Base-by-base conservation (phyloP, 345 rosid species). In the Laguncularia racemosa region DNA sequence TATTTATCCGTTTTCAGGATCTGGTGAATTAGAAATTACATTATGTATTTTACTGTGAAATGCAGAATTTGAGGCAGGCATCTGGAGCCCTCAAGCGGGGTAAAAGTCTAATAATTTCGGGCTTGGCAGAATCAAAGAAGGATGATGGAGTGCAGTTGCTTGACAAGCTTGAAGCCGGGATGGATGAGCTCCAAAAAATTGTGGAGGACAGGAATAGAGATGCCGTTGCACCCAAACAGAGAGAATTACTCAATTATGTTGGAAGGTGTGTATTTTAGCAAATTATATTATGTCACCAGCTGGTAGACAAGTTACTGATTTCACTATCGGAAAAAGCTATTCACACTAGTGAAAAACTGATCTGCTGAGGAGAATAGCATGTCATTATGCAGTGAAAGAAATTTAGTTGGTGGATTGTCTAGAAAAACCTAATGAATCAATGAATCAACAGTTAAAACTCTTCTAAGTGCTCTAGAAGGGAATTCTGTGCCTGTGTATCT, bases 21-120 rank as follows among this genome's bases (percentile, higher is more conserved):
- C 10, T 57, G 55, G 44, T 17, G 46, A n/a, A 44, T 16, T 55
- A 16, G 46, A 55, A 28, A 16, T 0, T 19, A 55, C 20, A 55
- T 55, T 55, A 13, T 17, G 20, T 26, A 40, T 38, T 4, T 16
- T 38, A 11, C 57, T 55, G 2, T 55, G 57, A 47, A 55, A 62
- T 80, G 62, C 73, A 93, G 99, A 93, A 93, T 83, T 66, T 76
- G 70, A 89, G 79, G 78, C 99, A 93, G 70, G 91, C 99, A 16
- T 81, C 74, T 40, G 79, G 93, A 53, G 52, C 81, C 28, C 64
- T 89, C 64, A 75, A 86, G 73, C 91, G 84, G 60, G 96, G 99
- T 6, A 93, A 79, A 74, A 71, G 66, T 66, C 68, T 83, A 73
- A 83, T 93, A 15, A 72, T 93, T 1, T 71, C 85, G 1, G 97